Evolutionary conservation across 768 basidiomycete species (phyloP), one percentile per base, ranked within the genome.

Genomic region (Leccinum broughii): DNA sequence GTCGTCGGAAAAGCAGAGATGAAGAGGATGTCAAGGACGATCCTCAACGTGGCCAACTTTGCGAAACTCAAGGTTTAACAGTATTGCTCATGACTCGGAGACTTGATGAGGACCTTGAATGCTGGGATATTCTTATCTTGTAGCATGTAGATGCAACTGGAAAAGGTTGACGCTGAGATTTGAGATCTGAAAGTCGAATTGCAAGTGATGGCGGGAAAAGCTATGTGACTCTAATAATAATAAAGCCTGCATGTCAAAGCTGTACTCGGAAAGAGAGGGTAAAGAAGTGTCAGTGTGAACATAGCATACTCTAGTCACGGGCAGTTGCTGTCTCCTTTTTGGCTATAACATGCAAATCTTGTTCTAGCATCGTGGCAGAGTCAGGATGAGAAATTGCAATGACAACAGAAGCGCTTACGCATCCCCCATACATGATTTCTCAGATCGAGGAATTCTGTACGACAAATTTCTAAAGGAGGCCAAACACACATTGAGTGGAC

Each of bases 371-470:
- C 7, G 11, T 20, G 4, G 15, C 1, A 44, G 48, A 46, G 15
- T 56, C 57, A 56, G 55, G 11, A 50, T 41, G 8, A 49, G 9
- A 28, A 1, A 37, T 2, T 24, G 39, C 22, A 26, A 9, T 28
- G 28, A 57, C 34, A 20, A 39, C 3, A 52, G 6, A 55, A 32
- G 14, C 10, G 86, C 91, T 78, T 71, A 93, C 92, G 90, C 64
- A 94, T 88, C 20, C 92, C 92, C 92, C 89, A 92, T 10, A 93
- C 89, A 71, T 92, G 88, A 51, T 89, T 80, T 61, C 89, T 82
- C 61, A 93, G 70, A 66, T 93, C 91, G 62, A 93, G 79, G 70
- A 92, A 88, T 78, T 93, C 92, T 92, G 68, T 3, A 2, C 20
- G 15, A 44, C 15, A 20, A 13, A 1, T 20, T 28, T 32, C 4